A percentile compares a stretch with the other conserved stretches of the same genome.
phyloP scores from a whole-genome alignment of 202 grass and related monocot genomes.

The Eragrostis tef region DNA sequence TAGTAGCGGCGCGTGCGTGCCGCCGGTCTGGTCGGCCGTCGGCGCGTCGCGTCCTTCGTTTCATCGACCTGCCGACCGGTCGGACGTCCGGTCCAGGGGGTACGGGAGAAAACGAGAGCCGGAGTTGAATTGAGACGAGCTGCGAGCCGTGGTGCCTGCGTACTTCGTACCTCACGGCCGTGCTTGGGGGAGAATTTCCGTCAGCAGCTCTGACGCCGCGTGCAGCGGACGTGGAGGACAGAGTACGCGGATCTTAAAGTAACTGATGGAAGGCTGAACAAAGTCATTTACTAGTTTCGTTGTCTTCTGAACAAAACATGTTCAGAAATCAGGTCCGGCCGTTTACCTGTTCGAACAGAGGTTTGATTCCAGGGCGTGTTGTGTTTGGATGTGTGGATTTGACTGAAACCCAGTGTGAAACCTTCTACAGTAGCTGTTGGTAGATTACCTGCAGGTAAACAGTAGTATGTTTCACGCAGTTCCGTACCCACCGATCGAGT shows the following conservation, averaged over 20 bases:
- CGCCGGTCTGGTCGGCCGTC: not conserved
- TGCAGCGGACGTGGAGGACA: not conserved
- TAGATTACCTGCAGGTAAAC: no score
- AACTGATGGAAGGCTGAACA: no score
- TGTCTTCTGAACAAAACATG: not conserved
- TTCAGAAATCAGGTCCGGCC: not conserved
- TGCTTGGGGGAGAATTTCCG: constrained; percentile 13
- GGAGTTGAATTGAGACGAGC: not conserved
- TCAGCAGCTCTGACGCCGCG: not conserved
- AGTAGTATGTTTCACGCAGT: no score
- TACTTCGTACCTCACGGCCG: not conserved
- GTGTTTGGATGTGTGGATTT: no score
- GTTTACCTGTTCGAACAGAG: not conserved
- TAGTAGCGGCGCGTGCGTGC: not conserved
- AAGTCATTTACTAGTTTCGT: no score
- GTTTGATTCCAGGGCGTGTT: no score
- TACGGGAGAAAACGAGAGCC: not conserved
- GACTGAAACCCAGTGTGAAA: no score
- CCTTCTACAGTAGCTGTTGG: no score
- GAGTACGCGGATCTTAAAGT: not conserved
- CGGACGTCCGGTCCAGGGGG: not conserved
- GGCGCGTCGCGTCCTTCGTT: not conserved
- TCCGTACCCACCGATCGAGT: not conserved
- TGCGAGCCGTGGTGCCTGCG: constrained; percentile 8
- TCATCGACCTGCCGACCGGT: not conserved